Evolutionary conservation across 352 stramenopile species (phyloP), one percentile per base, ranked within the genome.

Genomic region (Phytophthora kernoviae): DNA sequence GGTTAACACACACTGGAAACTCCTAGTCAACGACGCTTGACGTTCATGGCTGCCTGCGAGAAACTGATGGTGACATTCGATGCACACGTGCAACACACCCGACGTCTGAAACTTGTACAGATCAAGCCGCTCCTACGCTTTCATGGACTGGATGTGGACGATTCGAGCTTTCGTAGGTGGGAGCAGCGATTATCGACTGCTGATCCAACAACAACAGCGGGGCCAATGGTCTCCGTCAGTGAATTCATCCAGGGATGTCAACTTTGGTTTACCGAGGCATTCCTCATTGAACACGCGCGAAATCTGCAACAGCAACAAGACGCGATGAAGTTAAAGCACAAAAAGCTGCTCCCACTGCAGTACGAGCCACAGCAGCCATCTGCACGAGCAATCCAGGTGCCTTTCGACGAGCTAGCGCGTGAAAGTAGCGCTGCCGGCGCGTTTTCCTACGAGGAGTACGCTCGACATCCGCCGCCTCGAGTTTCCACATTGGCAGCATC

Each of bases 381-480:
- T 10, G 40, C 54, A 22, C 47, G 48, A 42, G 21, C 52, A 61
- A 30, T 53, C n/a, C 24, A 80, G 70, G 36, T 70, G 21, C 46
- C 79, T 9, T 91, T 88, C 36, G 71, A 79, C 18, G 46, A 58
- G 17, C 58, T 91, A 17, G 54, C 56, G 10, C 66, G 78, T 6
- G 48, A 74, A 47, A 76, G 77, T 34, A 73, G 83, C 26, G 67
- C 61, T 5, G 65, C 73, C 2, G 47, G 41, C 9, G 54, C 71
- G 0, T 91, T 91, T 48, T 74, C 68, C 4, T 91, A 90, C 27
- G 58, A 78, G 9, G 39, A 74, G 26, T 76, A 79, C 46, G 73
- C 63, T 22, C 48, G 37, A 9, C 59, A 62, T 9, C 63, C 73
- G 58, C 58, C 63, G 18, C 60, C 74, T 26, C 37, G 46, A 58